These are phyloP conservation scores for Eucalyptus sp. DNA, from an alignment of 345 rosid species.

Conservation along the genomic window DNA sequence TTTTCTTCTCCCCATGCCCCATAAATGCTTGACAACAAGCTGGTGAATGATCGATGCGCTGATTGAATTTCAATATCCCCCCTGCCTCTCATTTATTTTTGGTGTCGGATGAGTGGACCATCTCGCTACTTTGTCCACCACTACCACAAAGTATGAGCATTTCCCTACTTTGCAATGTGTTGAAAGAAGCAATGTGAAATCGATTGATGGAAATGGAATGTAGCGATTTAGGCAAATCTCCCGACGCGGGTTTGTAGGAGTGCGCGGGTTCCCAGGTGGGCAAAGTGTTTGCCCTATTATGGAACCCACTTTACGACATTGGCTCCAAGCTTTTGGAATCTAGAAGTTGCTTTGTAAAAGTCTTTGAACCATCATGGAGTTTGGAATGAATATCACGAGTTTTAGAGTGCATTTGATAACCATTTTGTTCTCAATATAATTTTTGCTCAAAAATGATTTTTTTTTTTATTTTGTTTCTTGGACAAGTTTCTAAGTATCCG, in stretches of 20 bases:
- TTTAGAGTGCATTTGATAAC: not conserved
- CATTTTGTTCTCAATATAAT: rapidly evolving
- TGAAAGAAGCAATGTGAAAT: not conserved
- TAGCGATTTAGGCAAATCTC: not conserved
- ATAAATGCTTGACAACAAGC: not conserved
- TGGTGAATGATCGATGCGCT: not conserved
- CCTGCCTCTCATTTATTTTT: not conserved
- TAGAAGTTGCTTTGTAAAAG: not conserved
- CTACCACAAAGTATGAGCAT: not conserved
- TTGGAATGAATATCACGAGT: rapidly evolving
- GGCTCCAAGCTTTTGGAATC: not conserved
- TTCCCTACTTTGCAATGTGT: not conserved
- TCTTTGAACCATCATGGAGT: not conserved
- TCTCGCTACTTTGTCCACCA: not conserved
- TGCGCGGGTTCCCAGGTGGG: not conserved
- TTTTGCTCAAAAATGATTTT: too few species aligned
- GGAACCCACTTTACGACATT: not conserved
- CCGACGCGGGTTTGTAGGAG: not conserved
- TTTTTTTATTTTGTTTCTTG: too few species aligned
- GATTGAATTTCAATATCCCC: not conserved
- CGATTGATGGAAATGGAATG: not conserved
- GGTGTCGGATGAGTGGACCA: not conserved
- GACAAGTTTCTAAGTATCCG: too few species aligned
- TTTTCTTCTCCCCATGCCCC: not conserved
- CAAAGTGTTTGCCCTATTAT: not conserved